Base-by-base conservation (phyloP, 169 alveolate species). In the Plasmodium blacklocki region DNA sequence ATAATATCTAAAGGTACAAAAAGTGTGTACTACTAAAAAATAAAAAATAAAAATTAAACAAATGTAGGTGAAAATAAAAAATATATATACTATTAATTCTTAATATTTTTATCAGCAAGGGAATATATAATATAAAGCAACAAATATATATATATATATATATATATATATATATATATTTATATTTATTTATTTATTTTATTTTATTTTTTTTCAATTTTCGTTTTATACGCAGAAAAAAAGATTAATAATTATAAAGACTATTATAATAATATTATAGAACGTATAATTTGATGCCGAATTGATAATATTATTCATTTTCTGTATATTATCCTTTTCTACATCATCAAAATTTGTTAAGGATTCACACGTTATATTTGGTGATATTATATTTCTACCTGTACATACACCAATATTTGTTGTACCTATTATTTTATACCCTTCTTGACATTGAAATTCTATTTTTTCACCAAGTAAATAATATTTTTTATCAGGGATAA, bases 291-390 rank as follows among this genome's bases (percentile, higher is more conserved):
- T 56, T 56, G 64, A 15, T 19, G 60, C 73, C 39, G 70, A 64
- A 58, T 23, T 78, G 26, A 67, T 47, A 29, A 64, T 12, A 23
- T 59, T 63, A 50, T 78, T 59, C 19, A 78, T 14, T 58, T 78
- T 78, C 9, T 78, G 76, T 63, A 63, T 66, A 70, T 78, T 78
- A 59, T 15, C 72, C 59, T 63, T 50, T 43, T 54, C 62, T 49
- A 29, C 43, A 23, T 66, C 89, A 50, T 78, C 70, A 58, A 64
- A 15, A 26, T 78, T 21, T 56, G 50, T 67, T 66, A 64, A 66
- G n/a, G 88, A 74, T 39, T 78, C 74, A 45, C 89, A 78, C 50
- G 60, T 39, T 78, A 78, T 78, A 60, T 78, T 78, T 7, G 89
- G 89, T 7, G 67, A 23, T 50, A 78, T 78, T 32, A 29, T 78